Percentiles rank a stretch among this genome's conserved stretches.
phyloP scores from a whole-genome alignment of 2,329 filamentous ascomycete species.

The Microascus cirrosus region DNA sequence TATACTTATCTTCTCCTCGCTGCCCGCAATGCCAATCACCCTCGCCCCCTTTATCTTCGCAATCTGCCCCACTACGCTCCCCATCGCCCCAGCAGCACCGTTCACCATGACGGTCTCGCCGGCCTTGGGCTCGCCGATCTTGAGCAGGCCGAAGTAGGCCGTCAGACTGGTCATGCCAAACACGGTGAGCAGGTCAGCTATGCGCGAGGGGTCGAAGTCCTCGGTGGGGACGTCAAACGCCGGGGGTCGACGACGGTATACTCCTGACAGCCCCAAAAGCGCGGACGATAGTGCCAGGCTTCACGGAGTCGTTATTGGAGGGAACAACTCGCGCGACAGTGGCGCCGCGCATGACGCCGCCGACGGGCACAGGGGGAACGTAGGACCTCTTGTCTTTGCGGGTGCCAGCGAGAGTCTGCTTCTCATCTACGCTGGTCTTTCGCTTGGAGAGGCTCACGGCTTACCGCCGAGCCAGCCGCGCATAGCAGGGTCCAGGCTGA shows the following conservation, averaged over 20 bases:
- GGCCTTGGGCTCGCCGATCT: conserved; percentile 54
- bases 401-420: not conserved
- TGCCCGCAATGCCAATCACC: conserved; percentile 56
- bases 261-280: conserved; percentile 54
- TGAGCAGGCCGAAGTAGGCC: conserved; percentile 63
- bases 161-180: conserved; percentile 61
- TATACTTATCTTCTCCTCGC: conserved; percentile 57
- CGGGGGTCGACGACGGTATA: conserved; percentile 47
- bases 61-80: conserved; percentile 66
- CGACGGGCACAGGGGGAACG: conserved; percentile 56
- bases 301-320: conserved; percentile 41
- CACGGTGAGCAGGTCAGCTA: conserved; percentile 47
- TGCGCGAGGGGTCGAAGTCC: conserved; percentile 23
- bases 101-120: conserved; percentile 70
- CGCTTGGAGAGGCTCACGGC: conserved; percentile 6
- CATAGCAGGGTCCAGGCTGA: conserved; percentile 68
- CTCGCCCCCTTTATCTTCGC: conserved; percentile 57
- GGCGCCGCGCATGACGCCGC: conserved; percentile 56
- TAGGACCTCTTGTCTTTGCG: conserved; percentile 41
- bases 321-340: conserved; percentile 51
- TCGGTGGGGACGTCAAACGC: conserved; percentile 15
- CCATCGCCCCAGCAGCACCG: conserved; percentile 68
- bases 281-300: conserved; percentile 46
- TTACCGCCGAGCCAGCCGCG: conserved; percentile 56
- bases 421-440: not conserved